phyloP scores from a whole-genome alignment of 495 filamentous ascomycete species.

The Penicillium fimorum region DNA sequence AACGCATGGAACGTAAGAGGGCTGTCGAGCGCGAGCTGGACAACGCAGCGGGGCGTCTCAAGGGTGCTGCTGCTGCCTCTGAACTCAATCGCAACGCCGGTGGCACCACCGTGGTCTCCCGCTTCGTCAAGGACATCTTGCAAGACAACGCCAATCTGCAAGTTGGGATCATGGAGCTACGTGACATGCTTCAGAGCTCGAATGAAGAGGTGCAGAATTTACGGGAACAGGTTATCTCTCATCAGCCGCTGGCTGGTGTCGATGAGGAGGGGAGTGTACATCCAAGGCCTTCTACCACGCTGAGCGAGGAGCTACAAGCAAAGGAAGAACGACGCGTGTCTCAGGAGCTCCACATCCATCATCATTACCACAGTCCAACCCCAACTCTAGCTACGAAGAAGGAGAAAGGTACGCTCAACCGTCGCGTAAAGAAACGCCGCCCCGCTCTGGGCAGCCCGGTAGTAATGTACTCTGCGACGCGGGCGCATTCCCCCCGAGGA shows the following conservation, averaged over 20 bases:
- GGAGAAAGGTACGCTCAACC: constrained; percentile 47
- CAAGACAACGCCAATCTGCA: constrained; percentile 95
- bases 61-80: constrained; percentile 70
- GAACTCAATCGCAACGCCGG: constrained; percentile 53
- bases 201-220: constrained; percentile 89
- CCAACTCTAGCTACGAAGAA: constrained; percentile 40
- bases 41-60: constrained; percentile 70
- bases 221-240: constrained; percentile 76
- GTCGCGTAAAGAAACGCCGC: constrained; percentile 70
- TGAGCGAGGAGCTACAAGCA: constrained; percentile 68
- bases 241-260: constrained; percentile 62
- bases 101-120: constrained; percentile 71
- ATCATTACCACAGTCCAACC: constrained; percentile 77
- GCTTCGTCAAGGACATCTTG: constrained; percentile 92
- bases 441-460: constrained; percentile 52
- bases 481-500: constrained; percentile 39
- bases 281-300: constrained; percentile 38
- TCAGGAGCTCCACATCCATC: constrained; percentile 84
- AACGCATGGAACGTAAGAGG: constrained; percentile 74
- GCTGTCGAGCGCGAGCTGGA: constrained; percentile 74
- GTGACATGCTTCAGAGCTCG: constrained; percentile 88
- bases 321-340: constrained; percentile 52
- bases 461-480: constrained; percentile 56
- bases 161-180: constrained; percentile 80
- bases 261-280: constrained; percentile 27